phyloP scores from a whole-genome alignment of 2,329 filamentous ascomycete genomes.

The Alternaria angustiovoidea region DNA sequence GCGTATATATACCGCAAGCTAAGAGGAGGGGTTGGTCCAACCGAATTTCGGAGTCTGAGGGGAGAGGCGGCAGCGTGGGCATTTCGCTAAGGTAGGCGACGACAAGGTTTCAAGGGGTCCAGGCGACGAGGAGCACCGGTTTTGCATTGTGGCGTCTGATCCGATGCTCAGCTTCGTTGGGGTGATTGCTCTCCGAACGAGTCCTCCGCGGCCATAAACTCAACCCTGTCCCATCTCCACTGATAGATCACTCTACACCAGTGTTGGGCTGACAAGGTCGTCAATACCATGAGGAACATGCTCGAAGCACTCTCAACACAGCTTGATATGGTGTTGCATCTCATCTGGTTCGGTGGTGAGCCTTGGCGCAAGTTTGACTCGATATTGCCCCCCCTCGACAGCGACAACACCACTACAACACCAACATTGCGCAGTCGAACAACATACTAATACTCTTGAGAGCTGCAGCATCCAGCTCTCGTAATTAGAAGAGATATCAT shows the following conservation, averaged over 20 bases:
- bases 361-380: constrained; percentile 6
- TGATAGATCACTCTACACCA: neutral
- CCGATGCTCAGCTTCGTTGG: neutral
- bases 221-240: neutral
- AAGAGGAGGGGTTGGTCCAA: neutral
- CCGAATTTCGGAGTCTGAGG: neutral
- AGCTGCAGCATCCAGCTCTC: neutral
- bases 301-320: neutral
- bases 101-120: neutral
- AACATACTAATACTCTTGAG: neutral
- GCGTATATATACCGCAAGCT: constrained; percentile 1
- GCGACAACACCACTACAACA: constrained; percentile 8
- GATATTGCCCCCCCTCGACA: constrained; percentile 2
- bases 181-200: constrained; percentile 1
- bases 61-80: constrained; percentile 1
- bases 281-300: neutral
- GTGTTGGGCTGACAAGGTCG: neutral
- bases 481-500: neutral
- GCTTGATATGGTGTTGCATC: constrained; percentile 7
- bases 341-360: constrained; percentile 1
- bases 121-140: neutral
- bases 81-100: constrained; percentile 4
- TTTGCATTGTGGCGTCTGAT: neutral
- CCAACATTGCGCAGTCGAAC: neutral
- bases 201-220: neutral